A percentile compares a stretch with the other conserved stretches of the same genome.
These are phyloP conservation scores for Raddia distichophylla DNA, from an alignment of 176 grass and related monocot genomes.

Conservation along the genomic window DNA sequence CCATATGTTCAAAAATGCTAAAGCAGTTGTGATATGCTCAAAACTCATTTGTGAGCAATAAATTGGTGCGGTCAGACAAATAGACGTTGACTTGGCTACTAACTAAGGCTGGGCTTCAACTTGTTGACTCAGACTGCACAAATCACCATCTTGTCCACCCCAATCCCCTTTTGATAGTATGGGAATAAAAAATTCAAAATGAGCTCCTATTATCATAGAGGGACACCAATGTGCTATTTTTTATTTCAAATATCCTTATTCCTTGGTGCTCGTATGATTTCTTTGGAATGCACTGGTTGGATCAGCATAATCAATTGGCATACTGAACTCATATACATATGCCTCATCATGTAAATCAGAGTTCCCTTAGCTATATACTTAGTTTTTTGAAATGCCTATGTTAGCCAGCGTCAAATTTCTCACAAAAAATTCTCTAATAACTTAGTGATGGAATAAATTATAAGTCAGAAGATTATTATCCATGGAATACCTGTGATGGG, in stretches of 20 bases:
- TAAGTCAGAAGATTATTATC: neutral
- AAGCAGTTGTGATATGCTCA: neutral
- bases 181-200: neutral
- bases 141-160: conserved; percentile 25
- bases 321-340: conserved; percentile 16
- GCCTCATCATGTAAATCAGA: conserved; percentile 10
- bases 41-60: neutral
- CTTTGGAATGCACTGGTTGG: conserved; percentile 6
- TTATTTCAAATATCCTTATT: neutral
- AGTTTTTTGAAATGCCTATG: neutral
- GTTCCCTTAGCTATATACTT: neutral
- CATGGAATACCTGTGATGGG: neutral
- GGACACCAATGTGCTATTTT: neutral
- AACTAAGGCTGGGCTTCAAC: neutral
- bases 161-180: neutral
- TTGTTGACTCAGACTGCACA: neutral
- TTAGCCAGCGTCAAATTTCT: neutral
- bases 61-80: neutral
- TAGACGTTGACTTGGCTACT: neutral
- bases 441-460: conserved; percentile 4
- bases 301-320: conserved; percentile 4
- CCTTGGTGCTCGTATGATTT: conserved; percentile 3
- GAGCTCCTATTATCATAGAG: neutral
- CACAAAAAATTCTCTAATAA: conserved; percentile 2
- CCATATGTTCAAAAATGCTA: neutral